Conservation (phyloP, 2,329 filamentous ascomycete species). For the Lomentospora prolificans region DNA sequence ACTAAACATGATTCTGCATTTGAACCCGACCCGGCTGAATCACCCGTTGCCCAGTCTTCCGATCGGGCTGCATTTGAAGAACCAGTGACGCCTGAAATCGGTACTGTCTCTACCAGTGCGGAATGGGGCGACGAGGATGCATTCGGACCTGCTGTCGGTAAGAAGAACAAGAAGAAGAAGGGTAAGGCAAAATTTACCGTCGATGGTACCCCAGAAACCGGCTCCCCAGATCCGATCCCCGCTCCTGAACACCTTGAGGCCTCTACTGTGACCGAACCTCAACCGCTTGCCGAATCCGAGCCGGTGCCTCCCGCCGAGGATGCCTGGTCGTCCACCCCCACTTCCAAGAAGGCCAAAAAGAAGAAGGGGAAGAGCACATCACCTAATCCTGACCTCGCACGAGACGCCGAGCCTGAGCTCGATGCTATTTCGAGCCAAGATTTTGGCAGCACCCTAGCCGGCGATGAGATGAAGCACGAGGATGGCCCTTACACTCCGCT, state of each 20-base stretch:
- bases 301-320: background rate
- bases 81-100: background rate
- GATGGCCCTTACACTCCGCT: background rate
- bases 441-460: no score
- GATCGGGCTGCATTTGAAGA: background rate
- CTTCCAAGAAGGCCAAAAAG: constrained; percentile 21
- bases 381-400: background rate
- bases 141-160: constrained; percentile 22
- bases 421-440: background rate
- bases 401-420: background rate
- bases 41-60: background rate
- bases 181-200: no score
- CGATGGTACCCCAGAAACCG: no score
- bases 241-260: no score
- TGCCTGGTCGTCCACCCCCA: background rate
- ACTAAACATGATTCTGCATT: background rate
- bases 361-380: constrained; percentile 19
- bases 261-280: no score
- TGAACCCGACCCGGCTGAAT: background rate
- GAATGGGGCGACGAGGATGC: background rate
- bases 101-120: background rate
- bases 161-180: constrained; percentile 3
- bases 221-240: no score
- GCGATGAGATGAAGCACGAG: no score
- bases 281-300: background rate